phyloP scores from a whole-genome alignment of 2,329 filamentous ascomycete species.

The Fusarium succisae region DNA sequence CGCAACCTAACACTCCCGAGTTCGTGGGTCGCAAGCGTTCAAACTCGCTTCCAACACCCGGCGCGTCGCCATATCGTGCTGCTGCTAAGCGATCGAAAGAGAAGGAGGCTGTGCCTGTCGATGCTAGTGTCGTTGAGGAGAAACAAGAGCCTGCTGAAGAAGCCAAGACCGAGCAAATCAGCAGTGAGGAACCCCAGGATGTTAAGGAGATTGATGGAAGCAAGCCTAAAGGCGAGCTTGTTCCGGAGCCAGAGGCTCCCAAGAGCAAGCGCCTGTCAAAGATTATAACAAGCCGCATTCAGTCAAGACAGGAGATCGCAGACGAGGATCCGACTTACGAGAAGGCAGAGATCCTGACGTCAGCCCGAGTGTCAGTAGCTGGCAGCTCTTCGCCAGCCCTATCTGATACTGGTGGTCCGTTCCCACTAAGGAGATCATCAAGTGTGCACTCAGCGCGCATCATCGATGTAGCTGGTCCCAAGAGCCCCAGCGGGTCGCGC shows the following conservation, averaged over 20 bases:
- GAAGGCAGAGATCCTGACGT: constrained; percentile 66
- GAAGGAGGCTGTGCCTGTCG: constrained; percentile 11
- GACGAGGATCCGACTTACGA: constrained; percentile 60
- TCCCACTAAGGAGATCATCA: constrained; percentile 51
- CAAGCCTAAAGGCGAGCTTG: constrained; percentile 5
- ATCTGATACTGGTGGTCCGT: constrained; percentile 56
- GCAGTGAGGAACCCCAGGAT: not conserved
- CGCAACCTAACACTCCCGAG: constrained; percentile 50
- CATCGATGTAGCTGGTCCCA: constrained; percentile 64
- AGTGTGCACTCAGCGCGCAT: constrained; percentile 67
- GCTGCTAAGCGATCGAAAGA: constrained; percentile 24
- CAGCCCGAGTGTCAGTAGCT: constrained; percentile 64
- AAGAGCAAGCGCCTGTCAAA: constrained; percentile 39
- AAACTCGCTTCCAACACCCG: constrained; percentile 42
- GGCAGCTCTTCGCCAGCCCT: constrained; percentile 60
- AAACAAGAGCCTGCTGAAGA: constrained; percentile 4
- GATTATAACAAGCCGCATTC: constrained; percentile 37
- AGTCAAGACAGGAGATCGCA: constrained; percentile 23
- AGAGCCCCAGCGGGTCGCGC: constrained; percentile 61
- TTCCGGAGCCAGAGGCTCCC: constrained; percentile 12
- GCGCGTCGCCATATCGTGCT: constrained; percentile 37
- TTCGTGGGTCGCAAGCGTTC: constrained; percentile 47
- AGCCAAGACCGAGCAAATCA: constrained; percentile 9
- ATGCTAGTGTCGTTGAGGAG: constrained; percentile 2
- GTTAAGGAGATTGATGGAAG: constrained; percentile 10